These are phyloP conservation scores for Mortierella sp. DNA, from an alignment of 371 early-diverging fungal species.

Conservation along the genomic window DNA sequence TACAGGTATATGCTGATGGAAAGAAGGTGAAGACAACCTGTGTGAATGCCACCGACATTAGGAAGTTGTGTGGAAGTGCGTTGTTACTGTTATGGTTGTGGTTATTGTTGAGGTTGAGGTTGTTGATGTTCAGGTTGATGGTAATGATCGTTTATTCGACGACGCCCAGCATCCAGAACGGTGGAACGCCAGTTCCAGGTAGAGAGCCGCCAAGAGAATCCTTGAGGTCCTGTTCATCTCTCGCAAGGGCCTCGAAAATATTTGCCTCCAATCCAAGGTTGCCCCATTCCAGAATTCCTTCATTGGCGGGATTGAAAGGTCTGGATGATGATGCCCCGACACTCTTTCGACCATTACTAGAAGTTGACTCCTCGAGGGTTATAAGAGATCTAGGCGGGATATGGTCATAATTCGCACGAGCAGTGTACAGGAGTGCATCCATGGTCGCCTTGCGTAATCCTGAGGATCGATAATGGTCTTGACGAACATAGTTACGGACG, in stretches of 20 bases:
- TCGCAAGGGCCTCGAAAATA: constrained; percentile 38
- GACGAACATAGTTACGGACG: constrained; percentile 56
- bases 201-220: constrained; percentile 50
- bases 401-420: constrained; percentile 42
- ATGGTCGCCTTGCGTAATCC: constrained; percentile 42
- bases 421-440: constrained; percentile 52
- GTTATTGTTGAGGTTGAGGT: not conserved
- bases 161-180: constrained; percentile 55
- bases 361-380: constrained; percentile 3
- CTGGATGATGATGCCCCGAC: not conserved
- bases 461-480: constrained; percentile 48
- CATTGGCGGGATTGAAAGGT: constrained; percentile 42
- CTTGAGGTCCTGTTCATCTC: constrained; percentile 44
- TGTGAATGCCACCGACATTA: not conserved
- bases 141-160: constrained; percentile 22
- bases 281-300: constrained; percentile 51
- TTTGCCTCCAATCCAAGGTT: constrained; percentile 50
- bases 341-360: constrained; percentile 7
- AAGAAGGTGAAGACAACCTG: not conserved
- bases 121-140: not conserved
- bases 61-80: not conserved
- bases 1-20: constrained; percentile 21
- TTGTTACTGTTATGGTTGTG: not conserved
- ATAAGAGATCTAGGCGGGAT: constrained; percentile 25
- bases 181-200: constrained; percentile 49